These are phyloP conservation scores for Cardamine resedifolia DNA, from an alignment of 345 rosid genomes.

Conservation along the genomic window DNA sequence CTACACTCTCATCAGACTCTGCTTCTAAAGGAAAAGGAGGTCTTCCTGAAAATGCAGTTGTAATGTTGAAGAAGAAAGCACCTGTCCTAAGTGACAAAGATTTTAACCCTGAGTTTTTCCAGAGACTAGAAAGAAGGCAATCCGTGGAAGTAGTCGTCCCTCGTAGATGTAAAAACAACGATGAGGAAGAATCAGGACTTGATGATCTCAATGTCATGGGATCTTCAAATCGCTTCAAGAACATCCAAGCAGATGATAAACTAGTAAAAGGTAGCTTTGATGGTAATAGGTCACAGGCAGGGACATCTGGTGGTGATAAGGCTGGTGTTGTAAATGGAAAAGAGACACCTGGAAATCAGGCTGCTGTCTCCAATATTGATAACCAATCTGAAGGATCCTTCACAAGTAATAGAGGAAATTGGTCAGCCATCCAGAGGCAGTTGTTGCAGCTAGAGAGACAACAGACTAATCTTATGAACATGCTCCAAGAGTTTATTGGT, in stretches of 20 bases:
- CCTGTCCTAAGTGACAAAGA: slow-evolving; percentile 83
- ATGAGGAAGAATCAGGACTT: slow-evolving; percentile 55
- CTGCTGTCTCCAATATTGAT: slow-evolving; percentile 60
- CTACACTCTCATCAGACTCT: slow-evolving; percentile 51
- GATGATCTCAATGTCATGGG: slow-evolving; percentile 50
- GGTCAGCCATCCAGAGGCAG: slow-evolving; percentile 98
- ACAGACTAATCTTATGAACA: slow-evolving; percentile 85
- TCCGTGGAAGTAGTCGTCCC: slow-evolving; percentile 95
- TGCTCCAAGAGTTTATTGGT: slow-evolving; percentile 99
- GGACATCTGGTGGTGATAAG: slow-evolving; percentile 58
- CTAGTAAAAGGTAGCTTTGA: slow-evolving; percentile 43
- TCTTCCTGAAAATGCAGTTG: slow-evolving; percentile 76
- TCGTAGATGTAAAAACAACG: slow-evolving; percentile 58
- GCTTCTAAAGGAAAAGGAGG: slow-evolving; percentile 63
- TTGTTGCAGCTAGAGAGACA: slow-evolving; percentile 90
- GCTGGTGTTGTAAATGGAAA: slow-evolving; percentile 47
- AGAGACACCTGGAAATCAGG: slow-evolving; percentile 55
- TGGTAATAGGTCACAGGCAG: slow-evolving; percentile 56
- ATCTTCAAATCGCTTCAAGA: slow-evolving; percentile 49
- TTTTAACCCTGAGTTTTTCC: slow-evolving; percentile 92
- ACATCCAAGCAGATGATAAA: slow-evolving; percentile 46
- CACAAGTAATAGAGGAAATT: slow-evolving; percentile 72
- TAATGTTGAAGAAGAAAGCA: slow-evolving; percentile 86
- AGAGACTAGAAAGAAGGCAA: slow-evolving; percentile 76
- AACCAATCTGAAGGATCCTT: slow-evolving; percentile 78